Base-by-base conservation (phyloP, 169 alveolate species). In the Plasmodium cynomolgi region DNA sequence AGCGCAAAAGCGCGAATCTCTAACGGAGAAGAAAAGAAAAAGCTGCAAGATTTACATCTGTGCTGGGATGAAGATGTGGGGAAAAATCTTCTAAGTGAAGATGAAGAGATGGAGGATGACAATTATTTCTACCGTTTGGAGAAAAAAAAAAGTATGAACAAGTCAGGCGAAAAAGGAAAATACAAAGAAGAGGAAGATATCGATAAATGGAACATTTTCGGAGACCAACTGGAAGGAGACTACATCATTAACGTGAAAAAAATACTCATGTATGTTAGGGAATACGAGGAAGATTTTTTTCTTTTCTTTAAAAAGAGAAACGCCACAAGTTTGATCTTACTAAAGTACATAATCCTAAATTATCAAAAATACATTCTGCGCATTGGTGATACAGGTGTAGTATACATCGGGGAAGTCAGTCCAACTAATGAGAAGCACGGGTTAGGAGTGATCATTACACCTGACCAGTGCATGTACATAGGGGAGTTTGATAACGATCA, bases 401-500 rank as follows among this genome's bases (percentile, higher is more conserved):
- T 88, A 23, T 88, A 88, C 73, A 71, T 88, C 8, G 94, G 94
- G 26, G 94, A 88, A 41, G 29, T 88, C 13, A 88, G 47, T n/a
- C 90, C 80, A 31, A 79, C 8, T 3, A 88, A 88, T 68, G 90
- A 88, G 47, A 88, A 88, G 6, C 93, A 84, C n/a, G 97, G 97
- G 1, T 81, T 92, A 71, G 97, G 97, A 7, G 84, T 92, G 23
- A 83, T 95, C 72, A 95, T 95, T 33, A 95, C 95, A 72, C 95
- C 97, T 31, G 97, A 95, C 34, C 96, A 95, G 71, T 95, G 95
- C 34, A 95, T 93, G 58, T 97, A 97, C 84, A 93, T 97, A 47
- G 99, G 99, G 1, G 96, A 96, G 83, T 97, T 96, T 75, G 95
- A 93, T 73, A 95, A 96, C 41, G 97, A 95, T 54, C 77, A 90